phyloP scores from a whole-genome alignment of 2,329 filamentous ascomycete genomes.

The Magnaporthiopsis rhizophila region DNA sequence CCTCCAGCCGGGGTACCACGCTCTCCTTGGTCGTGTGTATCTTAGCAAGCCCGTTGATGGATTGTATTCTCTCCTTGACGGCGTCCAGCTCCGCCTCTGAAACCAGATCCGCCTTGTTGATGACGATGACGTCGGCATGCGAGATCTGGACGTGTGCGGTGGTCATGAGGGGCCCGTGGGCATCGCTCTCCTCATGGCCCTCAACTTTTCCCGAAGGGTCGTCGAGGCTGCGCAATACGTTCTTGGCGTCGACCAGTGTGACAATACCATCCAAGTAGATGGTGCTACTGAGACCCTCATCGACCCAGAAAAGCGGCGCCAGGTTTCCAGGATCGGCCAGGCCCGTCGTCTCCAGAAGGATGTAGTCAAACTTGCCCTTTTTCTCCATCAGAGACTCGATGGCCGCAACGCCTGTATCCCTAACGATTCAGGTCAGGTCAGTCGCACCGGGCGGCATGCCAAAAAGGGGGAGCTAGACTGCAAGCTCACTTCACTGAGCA shows the following conservation, averaged over 20 bases:
- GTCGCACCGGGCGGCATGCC: not conserved
- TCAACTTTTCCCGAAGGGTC: constrained; percentile 53
- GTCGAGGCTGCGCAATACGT: constrained; percentile 75
- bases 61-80: constrained; percentile 63
- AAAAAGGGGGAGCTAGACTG: not conserved
- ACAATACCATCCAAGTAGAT: constrained; percentile 98
- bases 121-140: constrained; percentile 87
- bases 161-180: constrained; percentile 65
- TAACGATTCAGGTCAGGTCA: constrained; percentile 22
- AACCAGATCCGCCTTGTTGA: constrained; percentile 91
- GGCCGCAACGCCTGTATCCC: constrained; percentile 85
- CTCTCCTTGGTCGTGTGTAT: constrained; percentile 76
- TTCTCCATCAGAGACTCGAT: constrained; percentile 95
- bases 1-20: constrained; percentile 73
- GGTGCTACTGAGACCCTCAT: constrained; percentile 87
- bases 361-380: constrained; percentile 92
- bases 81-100: constrained; percentile 56
- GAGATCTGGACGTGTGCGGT: constrained; percentile 95
- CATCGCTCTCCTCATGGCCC: constrained; percentile 42
- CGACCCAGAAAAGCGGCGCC: constrained; percentile 94
- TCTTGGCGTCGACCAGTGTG: constrained; percentile 90
- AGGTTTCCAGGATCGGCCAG: constrained; percentile 93
- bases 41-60: constrained; percentile 85
- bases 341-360: constrained; percentile 91
- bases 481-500: constrained; percentile 78